Base-by-base conservation (phyloP, 2,329 filamentous ascomycete species). In the Alternaria triticimaculans region DNA sequence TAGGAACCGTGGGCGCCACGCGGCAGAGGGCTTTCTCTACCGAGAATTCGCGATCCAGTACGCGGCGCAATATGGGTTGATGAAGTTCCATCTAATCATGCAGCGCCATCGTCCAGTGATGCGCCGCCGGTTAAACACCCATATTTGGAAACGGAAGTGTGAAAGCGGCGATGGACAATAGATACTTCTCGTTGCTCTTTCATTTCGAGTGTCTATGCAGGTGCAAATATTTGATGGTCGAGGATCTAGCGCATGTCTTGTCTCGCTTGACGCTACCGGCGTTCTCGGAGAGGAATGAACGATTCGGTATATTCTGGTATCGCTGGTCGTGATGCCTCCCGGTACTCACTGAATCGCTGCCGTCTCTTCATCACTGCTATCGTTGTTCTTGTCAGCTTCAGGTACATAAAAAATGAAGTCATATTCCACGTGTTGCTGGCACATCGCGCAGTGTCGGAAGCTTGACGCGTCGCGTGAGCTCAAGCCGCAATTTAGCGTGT, bases 11-110 rank as follows among this genome's bases (percentile, higher is more conserved):
- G 28, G 15, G 48, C 56, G 56, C 59, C 62, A 65, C 62, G 55
- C 62, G 62, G 53, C 54, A 44, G 11, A 43, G 48, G 23, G 21
- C 12, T 26, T 58, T 21, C 55, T 55, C 23, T 53, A 58, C 45
- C 46, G 55, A 56, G 5, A 10, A 23, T 12, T 41, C 10, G 48
- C 33, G 59, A 23, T 55, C 28, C 53, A 54, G 61, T 66, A 63
- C 59, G 66, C 59, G 58, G 55, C 56, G 43, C 56, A 68, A 64
- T 68, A 48, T 68, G 18, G 28, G 10, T 56, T 64, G 45, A 68
- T 66, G 56, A 66, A 59, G 21, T 61, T 49, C 50, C 41, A 62
- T 66, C 21, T 63, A 26, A 56, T 20, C 15, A 30, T 62, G 61
- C 61, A 61, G 26, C 23, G 41, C 44, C 9, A 3, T 51, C 26